phyloP scores from a whole-genome alignment of 495 filamentous ascomycete genomes.

The Daldinia decipiens region DNA sequence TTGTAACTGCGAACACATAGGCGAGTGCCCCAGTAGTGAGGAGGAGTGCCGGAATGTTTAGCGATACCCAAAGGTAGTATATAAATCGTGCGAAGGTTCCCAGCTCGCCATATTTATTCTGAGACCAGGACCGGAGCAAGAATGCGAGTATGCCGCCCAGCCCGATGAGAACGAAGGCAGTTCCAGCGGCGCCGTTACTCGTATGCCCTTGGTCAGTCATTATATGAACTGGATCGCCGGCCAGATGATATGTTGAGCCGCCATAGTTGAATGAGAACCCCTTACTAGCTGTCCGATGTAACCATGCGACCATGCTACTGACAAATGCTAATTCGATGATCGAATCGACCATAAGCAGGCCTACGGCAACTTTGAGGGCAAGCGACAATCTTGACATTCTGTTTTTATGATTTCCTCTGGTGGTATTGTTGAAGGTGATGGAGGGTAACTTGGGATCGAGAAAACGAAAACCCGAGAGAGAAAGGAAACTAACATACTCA shows the following conservation, averaged over 20 bases:
- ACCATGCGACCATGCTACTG: slow-evolving; percentile 60
- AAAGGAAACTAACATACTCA: background rate
- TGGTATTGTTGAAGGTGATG: slow-evolving; percentile 10
- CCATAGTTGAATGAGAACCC: slow-evolving; percentile 48
- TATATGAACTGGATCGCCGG: slow-evolving; percentile 55
- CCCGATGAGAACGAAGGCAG: slow-evolving; percentile 60
- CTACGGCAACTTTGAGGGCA: slow-evolving; percentile 46
- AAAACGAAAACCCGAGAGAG: background rate
- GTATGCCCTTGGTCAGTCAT: slow-evolving; percentile 60
- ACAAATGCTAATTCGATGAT: slow-evolving; percentile 59
- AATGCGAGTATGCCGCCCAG: slow-evolving; percentile 57
- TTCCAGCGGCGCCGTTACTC: slow-evolving; percentile 61
- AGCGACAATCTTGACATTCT: slow-evolving; percentile 34
- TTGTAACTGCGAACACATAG: slow-evolving; percentile 59
- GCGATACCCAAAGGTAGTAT: slow-evolving; percentile 55
- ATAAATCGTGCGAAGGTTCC: slow-evolving; percentile 31
- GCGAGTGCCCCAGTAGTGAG: slow-evolving; percentile 58
- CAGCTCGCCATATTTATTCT: slow-evolving; percentile 31
- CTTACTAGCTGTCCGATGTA: slow-evolving; percentile 54
- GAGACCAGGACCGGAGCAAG: slow-evolving; percentile 47
- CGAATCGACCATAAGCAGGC: slow-evolving; percentile 55
- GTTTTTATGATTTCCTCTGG: background rate
- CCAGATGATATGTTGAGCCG: slow-evolving; percentile 49
- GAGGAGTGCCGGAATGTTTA: slow-evolving; percentile 56
- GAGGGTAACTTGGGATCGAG: background rate